Conservation (phyloP, 2,329 filamentous ascomycete genomes). For the Pseudogymnoascus sp. region DNA sequence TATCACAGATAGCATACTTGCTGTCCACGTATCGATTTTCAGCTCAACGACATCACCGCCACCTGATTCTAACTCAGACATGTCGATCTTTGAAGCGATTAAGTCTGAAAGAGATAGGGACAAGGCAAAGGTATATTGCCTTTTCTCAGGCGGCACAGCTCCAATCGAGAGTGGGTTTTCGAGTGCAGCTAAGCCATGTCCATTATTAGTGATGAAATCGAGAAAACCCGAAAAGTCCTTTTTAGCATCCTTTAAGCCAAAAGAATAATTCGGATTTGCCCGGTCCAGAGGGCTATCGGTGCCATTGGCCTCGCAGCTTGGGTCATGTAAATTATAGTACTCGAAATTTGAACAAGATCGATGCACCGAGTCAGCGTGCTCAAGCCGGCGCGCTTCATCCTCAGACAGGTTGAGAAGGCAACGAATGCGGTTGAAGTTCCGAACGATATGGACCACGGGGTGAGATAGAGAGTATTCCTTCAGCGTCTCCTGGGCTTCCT, state of each 20-base stretch:
- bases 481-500: constrained; percentile 41
- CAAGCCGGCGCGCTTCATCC: constrained; percentile 33
- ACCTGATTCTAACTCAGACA: constrained; percentile 44
- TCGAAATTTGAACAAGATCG: constrained; percentile 54
- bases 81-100: constrained; percentile 38
- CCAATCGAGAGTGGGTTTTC: constrained; percentile 53
- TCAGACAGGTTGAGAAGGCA: constrained; percentile 34
- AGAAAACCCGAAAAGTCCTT: constrained; percentile 53
- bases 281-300: constrained; percentile 34
- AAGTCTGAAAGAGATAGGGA: constrained; percentile 53
- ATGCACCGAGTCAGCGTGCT: constrained; percentile 36
- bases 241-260: constrained; percentile 44
- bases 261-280: constrained; percentile 37
- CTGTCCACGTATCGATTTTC: constrained; percentile 48
- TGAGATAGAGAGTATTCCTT: constrained; percentile 53
- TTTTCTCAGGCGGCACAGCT: constrained; percentile 49
- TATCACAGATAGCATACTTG: constrained; percentile 39
- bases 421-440: constrained; percentile 57
- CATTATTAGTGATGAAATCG: constrained; percentile 46
- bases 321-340: constrained; percentile 47
- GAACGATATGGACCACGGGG: constrained; percentile 61
- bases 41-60: constrained; percentile 52
- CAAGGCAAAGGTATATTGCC: constrained; percentile 58
- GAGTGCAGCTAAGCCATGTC: constrained; percentile 41
- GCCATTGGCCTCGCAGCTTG: constrained; percentile 28